Conservation (phyloP, 768 basidiomycete species). For the Rubroboletus pulcherrimus region DNA sequence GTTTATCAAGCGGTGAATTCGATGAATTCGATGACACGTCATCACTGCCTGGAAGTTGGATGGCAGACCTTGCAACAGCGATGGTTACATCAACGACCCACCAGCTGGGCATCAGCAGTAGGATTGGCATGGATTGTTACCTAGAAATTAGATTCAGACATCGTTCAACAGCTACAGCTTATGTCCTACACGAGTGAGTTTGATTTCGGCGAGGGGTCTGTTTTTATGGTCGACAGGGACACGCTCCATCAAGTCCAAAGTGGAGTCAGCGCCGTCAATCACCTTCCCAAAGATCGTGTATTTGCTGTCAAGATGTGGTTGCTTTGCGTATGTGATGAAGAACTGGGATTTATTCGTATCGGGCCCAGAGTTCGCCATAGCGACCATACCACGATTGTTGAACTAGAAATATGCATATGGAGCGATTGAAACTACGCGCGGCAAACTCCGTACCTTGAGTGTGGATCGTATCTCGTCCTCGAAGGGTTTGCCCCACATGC, state of each 20-base stretch:
- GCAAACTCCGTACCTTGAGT: slow-evolving; percentile 63
- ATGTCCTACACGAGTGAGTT: slow-evolving; percentile 64
- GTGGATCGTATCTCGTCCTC: slow-evolving; percentile 91
- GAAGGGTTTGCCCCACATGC: slow-evolving; percentile 92
- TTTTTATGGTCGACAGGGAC: slow-evolving; percentile 90
- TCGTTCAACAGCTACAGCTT: not conserved
- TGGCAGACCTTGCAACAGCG: not conserved
- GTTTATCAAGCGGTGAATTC: slow-evolving; percentile 64
- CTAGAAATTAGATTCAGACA: slow-evolving; percentile 35
- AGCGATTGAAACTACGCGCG: not conserved
- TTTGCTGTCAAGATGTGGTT: slow-evolving; percentile 90
- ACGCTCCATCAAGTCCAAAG: slow-evolving; percentile 90
- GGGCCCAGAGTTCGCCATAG: slow-evolving; percentile 96
- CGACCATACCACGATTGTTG: slow-evolving; percentile 89
- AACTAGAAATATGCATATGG: slow-evolving; percentile 53
- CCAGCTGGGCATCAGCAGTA: slow-evolving; percentile 68
- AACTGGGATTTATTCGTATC: slow-evolving; percentile 93
- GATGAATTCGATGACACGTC: slow-evolving; percentile 17
- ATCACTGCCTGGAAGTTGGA: slow-evolving; percentile 4
- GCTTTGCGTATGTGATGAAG: slow-evolving; percentile 89
- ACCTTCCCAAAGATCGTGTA: slow-evolving; percentile 95
- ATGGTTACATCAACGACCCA: slow-evolving; percentile 19
- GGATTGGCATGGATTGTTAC: slow-evolving; percentile 93
- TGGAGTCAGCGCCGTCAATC: slow-evolving; percentile 96
- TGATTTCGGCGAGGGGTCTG: slow-evolving; percentile 82